Evolutionary conservation across 306 rosid genomes (phyloP).

Genomic region (Cucurbita ficifolia): DNA sequence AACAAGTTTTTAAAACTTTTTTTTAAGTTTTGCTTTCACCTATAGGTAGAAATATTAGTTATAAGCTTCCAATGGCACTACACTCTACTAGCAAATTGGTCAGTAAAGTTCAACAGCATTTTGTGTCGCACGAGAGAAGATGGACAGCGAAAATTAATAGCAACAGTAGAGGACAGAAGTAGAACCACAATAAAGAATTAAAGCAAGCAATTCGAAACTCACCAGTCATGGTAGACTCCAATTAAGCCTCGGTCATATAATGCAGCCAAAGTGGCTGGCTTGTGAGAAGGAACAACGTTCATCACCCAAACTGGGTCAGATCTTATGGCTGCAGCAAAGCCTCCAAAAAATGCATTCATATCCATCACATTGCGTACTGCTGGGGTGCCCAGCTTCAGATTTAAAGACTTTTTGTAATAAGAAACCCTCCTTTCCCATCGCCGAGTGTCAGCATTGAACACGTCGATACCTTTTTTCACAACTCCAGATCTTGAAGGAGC

Average conservation of each 20-base stretch:
- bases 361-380: conserved; percentile 87
- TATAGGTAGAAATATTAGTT: no score
- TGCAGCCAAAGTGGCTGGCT: conserved; percentile 54
- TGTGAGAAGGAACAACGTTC: conserved; percentile 79
- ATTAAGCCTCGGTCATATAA: conserved; percentile 83
- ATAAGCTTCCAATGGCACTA: background rate
- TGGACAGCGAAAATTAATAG: background rate
- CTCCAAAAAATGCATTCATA: conserved; percentile 95
- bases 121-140: background rate
- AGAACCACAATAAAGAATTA: background rate
- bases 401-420: conserved; percentile 61
- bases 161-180: background rate
- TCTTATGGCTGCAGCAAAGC: conserved; percentile 78
- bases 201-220: conserved; percentile 14
- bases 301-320: conserved; percentile 93
- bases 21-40: no score
- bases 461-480: conserved; percentile 57
- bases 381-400: conserved; percentile 75
- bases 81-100: background rate
- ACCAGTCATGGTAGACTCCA: conserved; percentile 95
- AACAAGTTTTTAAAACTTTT: no score
- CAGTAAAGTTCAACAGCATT: background rate
- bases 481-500: conserved; percentile 45
- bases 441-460: conserved; percentile 78
- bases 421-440: conserved; percentile 76